phyloP scores from a whole-genome alignment of 2,329 filamentous ascomycete species.

The Colletotrichum sublineola region DNA sequence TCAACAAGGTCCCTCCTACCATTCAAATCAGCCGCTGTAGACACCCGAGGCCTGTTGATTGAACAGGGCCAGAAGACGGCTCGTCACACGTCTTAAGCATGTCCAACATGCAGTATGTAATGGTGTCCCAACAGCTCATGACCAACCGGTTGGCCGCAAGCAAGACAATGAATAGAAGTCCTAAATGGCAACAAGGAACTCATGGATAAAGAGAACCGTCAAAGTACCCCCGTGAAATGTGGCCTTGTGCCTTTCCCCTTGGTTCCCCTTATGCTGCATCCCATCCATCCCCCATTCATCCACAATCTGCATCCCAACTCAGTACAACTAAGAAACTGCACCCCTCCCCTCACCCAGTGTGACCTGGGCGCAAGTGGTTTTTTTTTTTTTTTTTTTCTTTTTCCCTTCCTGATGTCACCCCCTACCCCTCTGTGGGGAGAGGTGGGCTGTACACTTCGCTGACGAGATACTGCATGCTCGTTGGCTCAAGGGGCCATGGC shows the following conservation, averaged over 20 bases:
- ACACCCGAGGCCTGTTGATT: conserved; percentile 1
- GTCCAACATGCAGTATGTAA: background rate
- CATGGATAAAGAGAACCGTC: conserved; percentile 6
- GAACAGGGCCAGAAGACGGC: background rate
- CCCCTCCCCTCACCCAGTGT: background rate
- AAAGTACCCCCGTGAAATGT: conserved; percentile 16
- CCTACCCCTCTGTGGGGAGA: conserved; percentile 10
- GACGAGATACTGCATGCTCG: conserved; percentile 29
- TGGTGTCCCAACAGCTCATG: background rate
- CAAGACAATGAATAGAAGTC: background rate
- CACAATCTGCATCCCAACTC: conserved; percentile 31
- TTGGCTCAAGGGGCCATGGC: conserved; percentile 28
- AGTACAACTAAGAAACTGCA: conserved; percentile 15
- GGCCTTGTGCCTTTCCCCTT: conserved; percentile 7
- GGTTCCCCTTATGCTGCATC: conserved; percentile 9
- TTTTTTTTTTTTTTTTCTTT: background rate
- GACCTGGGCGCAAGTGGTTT: background rate
- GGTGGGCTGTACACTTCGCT: conserved; percentile 22
- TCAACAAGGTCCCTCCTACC: conserved; percentile 21
- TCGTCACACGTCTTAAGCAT: conserved; percentile 10
- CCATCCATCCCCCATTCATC: conserved; percentile 34
- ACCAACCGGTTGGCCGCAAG: background rate
- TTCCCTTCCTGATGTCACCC: conserved; percentile 5
- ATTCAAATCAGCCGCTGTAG: conserved; percentile 8
- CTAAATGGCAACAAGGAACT: background rate